phyloP scores from a whole-genome alignment of 2,329 filamentous ascomycete species.

The Cryoendolithus antarcticus region DNA sequence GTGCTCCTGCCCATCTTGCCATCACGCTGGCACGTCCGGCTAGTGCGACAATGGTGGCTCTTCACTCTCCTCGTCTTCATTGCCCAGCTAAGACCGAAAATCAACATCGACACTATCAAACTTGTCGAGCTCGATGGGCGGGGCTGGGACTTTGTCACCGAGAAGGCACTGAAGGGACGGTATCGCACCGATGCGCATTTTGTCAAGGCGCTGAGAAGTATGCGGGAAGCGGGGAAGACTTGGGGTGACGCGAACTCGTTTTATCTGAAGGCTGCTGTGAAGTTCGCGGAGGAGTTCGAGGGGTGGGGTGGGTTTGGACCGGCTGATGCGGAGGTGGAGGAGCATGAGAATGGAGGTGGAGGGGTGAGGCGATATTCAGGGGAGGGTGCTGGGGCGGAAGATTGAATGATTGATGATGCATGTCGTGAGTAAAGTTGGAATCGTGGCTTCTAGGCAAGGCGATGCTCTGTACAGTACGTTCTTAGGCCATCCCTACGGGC shows the following conservation, averaged over 20 bases:
- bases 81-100: conserved; percentile 56
- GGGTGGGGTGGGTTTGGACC: conserved; percentile 48
- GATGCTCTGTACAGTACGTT: too few species aligned
- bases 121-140: conserved; percentile 48
- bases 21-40: conserved; percentile 53
- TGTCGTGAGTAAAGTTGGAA: background rate
- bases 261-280: conserved; percentile 57
- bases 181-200: conserved; percentile 68
- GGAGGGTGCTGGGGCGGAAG: conserved; percentile 5
- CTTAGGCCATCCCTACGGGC: background rate
- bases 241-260: conserved; percentile 59
- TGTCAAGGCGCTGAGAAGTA: conserved; percentile 67
- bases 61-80: conserved; percentile 69
- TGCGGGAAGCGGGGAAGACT: conserved; percentile 60
- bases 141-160: conserved; percentile 65
- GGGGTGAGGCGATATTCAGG: conserved; percentile 10
- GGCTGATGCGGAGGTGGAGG: conserved; percentile 9
- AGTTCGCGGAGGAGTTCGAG: conserved; percentile 61
- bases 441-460: too few species aligned
- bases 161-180: conserved; percentile 56
- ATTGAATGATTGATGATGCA: background rate
- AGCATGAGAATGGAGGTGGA: conserved; percentile 4
- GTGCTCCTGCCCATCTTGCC: conserved; percentile 71
- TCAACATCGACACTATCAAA: conserved; percentile 54
- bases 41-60: conserved; percentile 85